Base-by-base conservation (phyloP, 176 grass and related monocot species). In the Olyra latifolia region DNA sequence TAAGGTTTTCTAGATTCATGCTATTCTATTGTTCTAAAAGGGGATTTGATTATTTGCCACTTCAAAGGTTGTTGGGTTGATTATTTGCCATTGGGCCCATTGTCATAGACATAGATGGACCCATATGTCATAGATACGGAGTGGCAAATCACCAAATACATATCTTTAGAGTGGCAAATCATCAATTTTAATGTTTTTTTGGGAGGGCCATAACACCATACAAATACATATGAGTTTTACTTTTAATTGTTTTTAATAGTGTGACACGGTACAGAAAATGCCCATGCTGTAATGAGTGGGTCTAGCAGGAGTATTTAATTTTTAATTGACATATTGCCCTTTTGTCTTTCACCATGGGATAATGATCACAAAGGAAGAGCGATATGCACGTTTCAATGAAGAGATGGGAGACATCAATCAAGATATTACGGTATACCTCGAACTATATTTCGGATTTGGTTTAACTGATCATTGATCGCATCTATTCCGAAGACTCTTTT, bases 281-380 rank as follows among this genome's bases (percentile, higher is more conserved):
- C 45, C 23, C 80, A 35, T 80, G 5, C 1, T 80, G 53, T 62
- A 62, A 70, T 16, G 12, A 45, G 15, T 25, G 38, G 66, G 2
- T 3, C 1, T 75, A 70, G 27, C 60, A 17, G 42, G 43, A 79
- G 6, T 75, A 25, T 8, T 87, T 38, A 35, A 63, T 61, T 15
- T 59, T 25, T 35, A 70, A 75, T 62, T 89, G 55, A 63, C 54
- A 41, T 54, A 19, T 80, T 69, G 76, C 20, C 60, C 30, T 84
- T 74, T 32, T 62, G 55, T 50, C 45, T 83, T 27, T 82, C 83
- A 94, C 92, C 83, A 90, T 84, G 89, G 95, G 41, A 84, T 89
- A 80, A 87, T 95, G 66, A 91, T 92, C 74, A 75, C 90, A 64
- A 90, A 85, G 71, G 88, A 95, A 66, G 90, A 98, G 62, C 84